These are phyloP conservation scores for Canna indica DNA, from an alignment of 176 grass and related monocot species.

Conservation along the genomic window DNA sequence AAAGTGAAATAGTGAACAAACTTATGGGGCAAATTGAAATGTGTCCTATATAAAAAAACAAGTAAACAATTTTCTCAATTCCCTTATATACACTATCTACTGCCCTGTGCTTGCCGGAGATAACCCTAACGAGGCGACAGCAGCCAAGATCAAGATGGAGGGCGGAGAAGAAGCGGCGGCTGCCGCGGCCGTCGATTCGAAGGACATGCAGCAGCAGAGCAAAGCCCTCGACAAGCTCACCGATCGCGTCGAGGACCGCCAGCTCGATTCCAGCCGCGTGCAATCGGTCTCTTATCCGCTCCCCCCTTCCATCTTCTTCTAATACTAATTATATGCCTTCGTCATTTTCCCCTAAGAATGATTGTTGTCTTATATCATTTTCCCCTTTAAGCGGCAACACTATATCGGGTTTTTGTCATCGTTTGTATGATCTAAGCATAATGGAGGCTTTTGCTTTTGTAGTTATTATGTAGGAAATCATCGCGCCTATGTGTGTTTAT, in stretches of 20 bases:
- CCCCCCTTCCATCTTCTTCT: neutral
- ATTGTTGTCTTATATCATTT: neutral
- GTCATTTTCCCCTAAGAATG: neutral
- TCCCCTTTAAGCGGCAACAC: neutral
- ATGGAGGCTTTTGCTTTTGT: neutral
- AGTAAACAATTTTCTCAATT: too few relatives aligned
- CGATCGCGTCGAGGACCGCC: slow-evolving; percentile 90
- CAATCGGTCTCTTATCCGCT: slow-evolving; percentile 42
- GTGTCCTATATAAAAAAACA: too few relatives aligned
- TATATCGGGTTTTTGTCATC: neutral
- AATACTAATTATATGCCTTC: neutral
- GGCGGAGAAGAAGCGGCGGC: neutral
- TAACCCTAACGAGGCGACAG: slow-evolving; percentile 4
- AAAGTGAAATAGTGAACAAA: too few relatives aligned
- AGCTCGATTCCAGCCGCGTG: slow-evolving; percentile 92
- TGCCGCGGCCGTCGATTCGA: slow-evolving; percentile 26
- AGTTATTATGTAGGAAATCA: neutral
- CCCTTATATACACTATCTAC: too few relatives aligned
- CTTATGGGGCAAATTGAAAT: too few relatives aligned
- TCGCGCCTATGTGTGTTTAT: neutral
- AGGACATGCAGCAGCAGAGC: slow-evolving; percentile 89
- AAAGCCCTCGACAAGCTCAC: slow-evolving; percentile 99
- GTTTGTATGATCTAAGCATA: neutral
- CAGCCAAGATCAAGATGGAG: slow-evolving; percentile 10
- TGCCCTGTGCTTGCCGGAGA: neutral